Evolutionary conservation across 768 basidiomycete species (phyloP).

Genomic region (Lanmaoa pseudosensibilis): DNA sequence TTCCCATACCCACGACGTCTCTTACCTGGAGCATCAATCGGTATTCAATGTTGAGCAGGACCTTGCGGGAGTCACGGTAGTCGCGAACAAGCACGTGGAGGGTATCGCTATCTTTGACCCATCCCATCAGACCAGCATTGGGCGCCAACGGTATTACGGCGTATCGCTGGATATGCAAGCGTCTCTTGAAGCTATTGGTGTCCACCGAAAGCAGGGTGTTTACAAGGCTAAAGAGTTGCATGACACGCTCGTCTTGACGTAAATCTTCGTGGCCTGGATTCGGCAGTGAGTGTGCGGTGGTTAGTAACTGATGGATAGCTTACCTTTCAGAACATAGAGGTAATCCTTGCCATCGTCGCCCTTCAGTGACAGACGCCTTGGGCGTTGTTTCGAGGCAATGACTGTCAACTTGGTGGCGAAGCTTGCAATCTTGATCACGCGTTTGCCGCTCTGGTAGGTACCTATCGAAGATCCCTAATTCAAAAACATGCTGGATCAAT

Average conservation of each 20-base stretch:
- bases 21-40: constrained; percentile 94
- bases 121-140: constrained; percentile 90
- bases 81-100: constrained; percentile 95
- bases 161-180: constrained; percentile 90
- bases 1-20: constrained; percentile 66
- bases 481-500: background rate
- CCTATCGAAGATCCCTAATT: constrained; percentile 43
- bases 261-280: constrained; percentile 91
- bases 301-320: no score
- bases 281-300: background rate
- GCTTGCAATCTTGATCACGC: constrained; percentile 76
- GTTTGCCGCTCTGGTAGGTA: constrained; percentile 88
- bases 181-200: constrained; percentile 92
- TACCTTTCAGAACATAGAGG: constrained; percentile 89
- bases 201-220: constrained; percentile 93
- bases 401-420: constrained; percentile 90
- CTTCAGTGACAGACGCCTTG: constrained; percentile 80
- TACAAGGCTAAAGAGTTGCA: constrained; percentile 97
- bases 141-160: constrained; percentile 94
- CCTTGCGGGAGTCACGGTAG: constrained; percentile 94
- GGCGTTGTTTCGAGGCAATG: constrained; percentile 95
- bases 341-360: constrained; percentile 95
- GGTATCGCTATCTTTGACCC: constrained; percentile 96
- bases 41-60: constrained; percentile 96
- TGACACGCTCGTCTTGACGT: constrained; percentile 97